Percentiles rank a stretch among this genome's conserved stretches.
Evolutionary conservation across 1,284 basidiomycete species (phyloP).

Genomic region (Thecaphora thlaspeos): DNA sequence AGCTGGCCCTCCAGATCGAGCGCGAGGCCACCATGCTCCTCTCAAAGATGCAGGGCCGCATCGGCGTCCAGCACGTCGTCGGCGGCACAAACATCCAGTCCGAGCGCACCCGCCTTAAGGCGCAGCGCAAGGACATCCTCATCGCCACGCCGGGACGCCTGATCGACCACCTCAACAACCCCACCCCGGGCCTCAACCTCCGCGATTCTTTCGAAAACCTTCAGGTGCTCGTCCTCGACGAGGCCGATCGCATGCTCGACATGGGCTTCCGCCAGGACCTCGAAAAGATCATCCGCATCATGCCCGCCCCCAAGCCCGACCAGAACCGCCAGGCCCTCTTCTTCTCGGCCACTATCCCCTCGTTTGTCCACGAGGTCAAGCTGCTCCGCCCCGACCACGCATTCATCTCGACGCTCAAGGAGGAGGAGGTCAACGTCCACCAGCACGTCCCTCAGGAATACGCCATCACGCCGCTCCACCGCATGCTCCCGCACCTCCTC

Average conservation of each 20-base stretch:
- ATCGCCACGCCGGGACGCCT: conserved; percentile 63
- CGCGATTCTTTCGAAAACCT: conserved; percentile 47
- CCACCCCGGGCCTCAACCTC: conserved; percentile 45
- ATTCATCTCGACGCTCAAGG: conserved; percentile 67
- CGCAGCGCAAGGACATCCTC: conserved; percentile 59
- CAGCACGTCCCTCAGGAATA: conserved; percentile 66
- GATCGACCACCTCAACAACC: conserved; percentile 61
- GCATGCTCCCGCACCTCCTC: conserved; percentile 61
- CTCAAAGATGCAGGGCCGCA: conserved; percentile 23
- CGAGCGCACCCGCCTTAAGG: conserved; percentile 51
- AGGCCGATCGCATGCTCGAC: conserved; percentile 62
- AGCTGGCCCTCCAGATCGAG: conserved; percentile 60
- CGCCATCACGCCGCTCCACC: conserved; percentile 26
- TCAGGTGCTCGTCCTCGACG: conserved; percentile 60
- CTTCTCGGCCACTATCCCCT: conserved; percentile 62
- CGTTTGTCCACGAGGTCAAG: conserved; percentile 57
- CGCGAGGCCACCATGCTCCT: conserved; percentile 49
- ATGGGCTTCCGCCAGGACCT: conserved; percentile 53
- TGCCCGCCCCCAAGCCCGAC: conserved; percentile 56
- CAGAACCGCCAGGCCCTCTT: conserved; percentile 61
- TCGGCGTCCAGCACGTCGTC: conserved; percentile 59
- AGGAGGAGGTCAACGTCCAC: conserved; percentile 69
- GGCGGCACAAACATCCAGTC: conserved; percentile 60
- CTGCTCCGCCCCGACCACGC: conserved; percentile 60
- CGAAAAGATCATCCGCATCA: conserved; percentile 51